Conservation (phyloP, 2,329 filamentous ascomycete species). For the Alternaria viburni region DNA sequence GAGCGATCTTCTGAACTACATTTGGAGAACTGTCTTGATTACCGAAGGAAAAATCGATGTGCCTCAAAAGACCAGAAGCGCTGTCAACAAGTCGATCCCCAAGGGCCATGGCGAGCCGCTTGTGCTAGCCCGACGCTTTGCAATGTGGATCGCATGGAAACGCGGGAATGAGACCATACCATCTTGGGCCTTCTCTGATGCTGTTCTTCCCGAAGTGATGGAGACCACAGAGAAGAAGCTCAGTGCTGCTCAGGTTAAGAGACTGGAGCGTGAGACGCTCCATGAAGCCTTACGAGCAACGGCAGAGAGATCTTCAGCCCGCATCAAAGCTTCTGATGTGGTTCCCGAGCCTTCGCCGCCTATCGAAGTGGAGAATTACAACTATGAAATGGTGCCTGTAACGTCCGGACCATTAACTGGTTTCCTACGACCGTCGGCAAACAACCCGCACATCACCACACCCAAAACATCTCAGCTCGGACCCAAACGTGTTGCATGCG, state of each 20-base stretch:
- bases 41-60: constrained; percentile 67
- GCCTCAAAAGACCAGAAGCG: constrained; percentile 63
- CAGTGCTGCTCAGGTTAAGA: constrained; percentile 61
- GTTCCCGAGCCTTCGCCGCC: constrained; percentile 22
- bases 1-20: constrained; percentile 64
- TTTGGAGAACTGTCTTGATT: constrained; percentile 68
- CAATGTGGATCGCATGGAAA: constrained; percentile 72
- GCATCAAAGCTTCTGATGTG: constrained; percentile 39
- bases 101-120: constrained; percentile 67
- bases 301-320: constrained; percentile 50
- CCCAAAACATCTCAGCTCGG: constrained; percentile 65
- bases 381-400: constrained; percentile 17
- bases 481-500: constrained; percentile 66
- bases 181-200: constrained; percentile 66
- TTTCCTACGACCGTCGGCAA: constrained; percentile 46
- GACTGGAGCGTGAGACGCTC: constrained; percentile 61
- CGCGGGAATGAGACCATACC: constrained; percentile 68
- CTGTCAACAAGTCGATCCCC: constrained; percentile 67
- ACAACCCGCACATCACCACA: constrained; percentile 52
- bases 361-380: constrained; percentile 18
- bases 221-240: constrained; percentile 59
- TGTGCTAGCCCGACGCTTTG: constrained; percentile 65
- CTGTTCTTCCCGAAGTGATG: constrained; percentile 54
- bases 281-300: constrained; percentile 52
- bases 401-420: constrained; percentile 37